These are phyloP conservation scores for Rubia peregrina DNA, from an alignment of 305 asterid genomes.

Conservation along the genomic window DNA sequence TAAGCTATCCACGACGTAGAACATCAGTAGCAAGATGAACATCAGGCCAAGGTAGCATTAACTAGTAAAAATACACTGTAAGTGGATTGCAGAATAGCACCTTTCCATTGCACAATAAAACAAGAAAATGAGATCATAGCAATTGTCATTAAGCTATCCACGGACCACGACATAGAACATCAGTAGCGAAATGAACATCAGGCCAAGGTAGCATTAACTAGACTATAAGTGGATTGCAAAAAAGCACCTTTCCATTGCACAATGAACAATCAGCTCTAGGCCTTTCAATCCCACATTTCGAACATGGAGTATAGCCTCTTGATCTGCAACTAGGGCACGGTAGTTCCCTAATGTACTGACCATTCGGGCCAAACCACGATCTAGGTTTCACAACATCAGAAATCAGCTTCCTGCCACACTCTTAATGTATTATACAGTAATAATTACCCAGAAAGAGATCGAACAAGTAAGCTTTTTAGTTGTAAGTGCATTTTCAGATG, in stretches of 20 bases:
- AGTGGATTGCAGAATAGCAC: too few relatives aligned
- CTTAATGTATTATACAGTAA: constrained; percentile 7
- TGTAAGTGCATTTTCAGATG: neutral
- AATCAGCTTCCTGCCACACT: constrained; percentile 39
- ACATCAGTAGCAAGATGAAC: neutral
- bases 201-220: too few relatives aligned
- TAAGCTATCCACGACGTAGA: neutral
- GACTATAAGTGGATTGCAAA: neutral
- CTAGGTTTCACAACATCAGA: constrained; percentile 57
- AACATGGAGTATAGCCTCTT: constrained; percentile 84
- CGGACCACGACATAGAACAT: neutral
- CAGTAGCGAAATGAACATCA: neutral
- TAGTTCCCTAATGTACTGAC: constrained; percentile 78
- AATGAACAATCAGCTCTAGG: constrained; percentile 63
- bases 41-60: neutral
- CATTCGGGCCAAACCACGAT: constrained; percentile 96
- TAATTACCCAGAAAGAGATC: neutral
- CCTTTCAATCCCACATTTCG: constrained; percentile 82
- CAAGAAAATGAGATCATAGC: neutral
- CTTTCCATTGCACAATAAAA: too few relatives aligned
- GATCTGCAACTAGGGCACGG: constrained; percentile 95
- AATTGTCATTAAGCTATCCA: neutral
- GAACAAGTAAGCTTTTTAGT: neutral
- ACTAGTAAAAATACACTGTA: too few relatives aligned
- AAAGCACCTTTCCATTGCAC: constrained; percentile 67